These are phyloP conservation scores for Mrakia frigida DNA, from an alignment of 768 basidiomycete genomes.

Conservation along the genomic window DNA sequence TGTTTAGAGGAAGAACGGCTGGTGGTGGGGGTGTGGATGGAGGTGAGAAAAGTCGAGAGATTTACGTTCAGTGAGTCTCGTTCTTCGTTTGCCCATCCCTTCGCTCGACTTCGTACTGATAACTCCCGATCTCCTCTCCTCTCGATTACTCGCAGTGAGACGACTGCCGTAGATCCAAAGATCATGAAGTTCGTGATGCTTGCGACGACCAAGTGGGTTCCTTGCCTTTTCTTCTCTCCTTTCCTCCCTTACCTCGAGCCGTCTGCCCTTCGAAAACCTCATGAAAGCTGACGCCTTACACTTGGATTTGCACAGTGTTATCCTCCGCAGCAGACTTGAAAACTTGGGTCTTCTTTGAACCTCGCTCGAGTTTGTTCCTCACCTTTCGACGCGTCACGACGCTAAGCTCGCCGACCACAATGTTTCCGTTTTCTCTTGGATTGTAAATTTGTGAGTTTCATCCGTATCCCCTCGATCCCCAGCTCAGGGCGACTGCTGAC, in stretches of 20 bases:
- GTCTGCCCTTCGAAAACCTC: too few species aligned
- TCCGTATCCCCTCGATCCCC: too few species aligned
- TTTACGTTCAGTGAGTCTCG: constrained; percentile 3
- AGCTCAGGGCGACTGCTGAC: too few species aligned
- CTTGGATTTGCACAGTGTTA: background rate
- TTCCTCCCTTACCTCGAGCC: background rate
- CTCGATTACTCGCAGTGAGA: background rate
- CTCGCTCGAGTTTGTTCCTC: too few species aligned
- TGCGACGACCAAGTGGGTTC: constrained; percentile 5
- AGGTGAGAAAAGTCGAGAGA: background rate
- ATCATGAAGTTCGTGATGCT: constrained; percentile 1
- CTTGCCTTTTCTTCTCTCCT: background rate
- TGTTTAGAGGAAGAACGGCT: background rate
- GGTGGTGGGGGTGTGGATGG: background rate
- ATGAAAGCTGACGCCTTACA: background rate
- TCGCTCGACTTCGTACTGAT: background rate
- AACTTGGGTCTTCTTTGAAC: background rate
- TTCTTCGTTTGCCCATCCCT: background rate
- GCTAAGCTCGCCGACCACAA: too few species aligned
- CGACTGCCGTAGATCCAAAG: background rate
- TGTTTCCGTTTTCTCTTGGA: too few species aligned
- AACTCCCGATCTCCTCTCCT: background rate
- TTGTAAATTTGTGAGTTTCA: too few species aligned
- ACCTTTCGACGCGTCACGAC: too few species aligned
- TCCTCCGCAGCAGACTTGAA: background rate